Base-by-base conservation (phyloP, 2,329 filamentous ascomycete species). In the Mariannaea elegans region DNA sequence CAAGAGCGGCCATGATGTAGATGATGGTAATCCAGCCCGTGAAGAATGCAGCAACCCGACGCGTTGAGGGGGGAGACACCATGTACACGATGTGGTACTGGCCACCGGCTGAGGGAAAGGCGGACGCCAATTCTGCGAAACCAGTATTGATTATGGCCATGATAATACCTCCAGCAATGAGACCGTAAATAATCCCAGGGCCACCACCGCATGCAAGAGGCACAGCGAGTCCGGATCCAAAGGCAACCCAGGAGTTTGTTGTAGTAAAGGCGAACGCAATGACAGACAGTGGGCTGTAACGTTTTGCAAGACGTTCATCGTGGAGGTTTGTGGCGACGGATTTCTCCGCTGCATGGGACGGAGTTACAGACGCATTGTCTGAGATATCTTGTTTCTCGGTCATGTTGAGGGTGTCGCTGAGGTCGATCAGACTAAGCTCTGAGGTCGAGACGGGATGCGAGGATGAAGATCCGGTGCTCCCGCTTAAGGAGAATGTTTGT, bases 71-170 rank as follows among this genome's bases (percentile, higher is more conserved):
- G 1, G 68, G 66, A 41, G 70, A 70, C 1, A 55, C 56, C 65
- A 68, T 71, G 49, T 69, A 71, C 7, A 71, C 68, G 18, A 71
- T 71, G 19, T 71, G 68, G 16, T 71, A 71, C 19, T 71, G 68
- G 9, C 68, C 68, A 12, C 68, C 68, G 6, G 66, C 66, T 1
- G 68, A 70, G 7, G 68, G 68, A 16, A 66, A 71, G 0, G 68
- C 68, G 0, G 68, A 71, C 1, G 68, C 68, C 38, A 71, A 23
- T n/a, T 71, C 68, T 2, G 68, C 68, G 4, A 71, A 70, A 21
- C 68, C 68, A 16, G 64, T 44, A 38, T 67, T 68, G 32, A 71
- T 71, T 3, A 58, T 64, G 7, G 65, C 59, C 65, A 70, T 70
- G 39, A 68, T 29, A 4, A 71, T 46, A 2, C 63, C 66, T 1